Percentiles rank a stretch among this genome's conserved stretches.
Conservation (phyloP, 768 basidiomycete species). For the Russula emetica region DNA sequence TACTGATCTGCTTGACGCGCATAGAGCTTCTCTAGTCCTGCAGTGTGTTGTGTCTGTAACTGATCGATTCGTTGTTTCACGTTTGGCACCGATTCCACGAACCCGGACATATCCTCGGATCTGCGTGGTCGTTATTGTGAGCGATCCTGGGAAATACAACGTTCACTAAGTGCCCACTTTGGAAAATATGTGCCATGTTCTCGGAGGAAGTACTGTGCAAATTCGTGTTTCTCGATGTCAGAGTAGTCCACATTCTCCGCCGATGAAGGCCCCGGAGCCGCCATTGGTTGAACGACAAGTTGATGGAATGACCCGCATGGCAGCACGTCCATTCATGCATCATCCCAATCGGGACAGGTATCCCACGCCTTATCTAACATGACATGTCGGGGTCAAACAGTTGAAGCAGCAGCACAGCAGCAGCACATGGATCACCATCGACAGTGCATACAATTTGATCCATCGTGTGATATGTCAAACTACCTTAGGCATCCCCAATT, state of each 20-base stretch:
- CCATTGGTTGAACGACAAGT: constrained; percentile 10
- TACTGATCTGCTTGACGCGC: constrained; percentile 34
- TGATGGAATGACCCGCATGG: background rate
- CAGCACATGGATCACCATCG: background rate
- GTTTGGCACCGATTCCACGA: constrained; percentile 31
- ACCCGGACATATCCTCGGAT: constrained; percentile 18
- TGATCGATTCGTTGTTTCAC: constrained; percentile 33
- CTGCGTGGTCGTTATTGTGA: constrained; percentile 14
- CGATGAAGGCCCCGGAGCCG: background rate
- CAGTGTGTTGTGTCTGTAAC: constrained; percentile 33
- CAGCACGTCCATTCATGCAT: no score
- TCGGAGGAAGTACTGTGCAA: constrained; percentile 26
- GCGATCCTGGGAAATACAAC: background rate
- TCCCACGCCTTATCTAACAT: background rate
- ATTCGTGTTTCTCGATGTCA: constrained; percentile 21
- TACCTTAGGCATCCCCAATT: background rate
- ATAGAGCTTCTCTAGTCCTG: constrained; percentile 35
- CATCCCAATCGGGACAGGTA: background rate
- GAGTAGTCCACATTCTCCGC: constrained; percentile 6
- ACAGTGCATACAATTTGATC: background rate
- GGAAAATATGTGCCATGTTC: constrained; percentile 28
- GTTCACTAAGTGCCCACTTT: constrained; percentile 18
- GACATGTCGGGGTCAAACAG: background rate
- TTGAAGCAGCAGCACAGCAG: background rate
- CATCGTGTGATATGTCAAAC: background rate